Conservation (phyloP, 352 stramenopile genomes). For the Globisporangium cederbergense region DNA sequence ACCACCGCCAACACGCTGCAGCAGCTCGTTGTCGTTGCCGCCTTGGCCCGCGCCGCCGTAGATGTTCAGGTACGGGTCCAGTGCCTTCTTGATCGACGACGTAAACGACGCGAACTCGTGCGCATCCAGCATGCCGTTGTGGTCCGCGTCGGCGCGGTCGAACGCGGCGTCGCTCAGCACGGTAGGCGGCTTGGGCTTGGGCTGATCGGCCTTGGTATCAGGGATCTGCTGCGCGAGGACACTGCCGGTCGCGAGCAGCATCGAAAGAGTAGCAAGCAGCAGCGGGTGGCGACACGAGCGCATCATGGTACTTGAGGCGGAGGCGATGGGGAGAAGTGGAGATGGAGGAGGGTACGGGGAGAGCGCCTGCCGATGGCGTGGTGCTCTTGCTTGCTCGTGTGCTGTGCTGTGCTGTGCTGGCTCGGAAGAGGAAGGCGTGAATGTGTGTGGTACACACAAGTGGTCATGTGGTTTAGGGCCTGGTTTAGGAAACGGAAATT, state of each 20-base stretch:
- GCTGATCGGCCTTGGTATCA: constrained; percentile 9
- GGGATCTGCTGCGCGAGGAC: constrained; percentile 8
- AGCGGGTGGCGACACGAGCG: constrained; percentile 18
- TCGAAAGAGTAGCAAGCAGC: constrained; percentile 16
- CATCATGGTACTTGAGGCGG: constrained; percentile 3
- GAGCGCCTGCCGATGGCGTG: too few relatives aligned
- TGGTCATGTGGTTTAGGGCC: too few relatives aligned
- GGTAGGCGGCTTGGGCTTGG: constrained; percentile 19
- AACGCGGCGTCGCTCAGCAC: constrained; percentile 41
- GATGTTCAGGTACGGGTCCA: constrained; percentile 47
- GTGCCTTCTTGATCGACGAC: constrained; percentile 40
- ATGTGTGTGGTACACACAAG: too few relatives aligned
- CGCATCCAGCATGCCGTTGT: constrained; percentile 64
- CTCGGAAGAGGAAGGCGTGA: background rate
- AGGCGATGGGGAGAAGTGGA: background rate
- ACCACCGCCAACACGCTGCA: constrained; percentile 7
- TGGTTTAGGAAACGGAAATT: too few relatives aligned
- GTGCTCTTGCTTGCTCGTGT: background rate
- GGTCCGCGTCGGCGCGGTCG: constrained; percentile 60
- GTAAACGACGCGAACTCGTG: constrained; percentile 69
- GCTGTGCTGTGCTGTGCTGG: background rate
- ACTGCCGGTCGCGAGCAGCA: constrained; percentile 18
- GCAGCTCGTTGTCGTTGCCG: constrained; percentile 15
- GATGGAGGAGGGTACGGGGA: background rate
- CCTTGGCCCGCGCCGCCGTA: constrained; percentile 17